Conservation (phyloP, 305 asterid genomes). For the Petunia hybrid region DNA sequence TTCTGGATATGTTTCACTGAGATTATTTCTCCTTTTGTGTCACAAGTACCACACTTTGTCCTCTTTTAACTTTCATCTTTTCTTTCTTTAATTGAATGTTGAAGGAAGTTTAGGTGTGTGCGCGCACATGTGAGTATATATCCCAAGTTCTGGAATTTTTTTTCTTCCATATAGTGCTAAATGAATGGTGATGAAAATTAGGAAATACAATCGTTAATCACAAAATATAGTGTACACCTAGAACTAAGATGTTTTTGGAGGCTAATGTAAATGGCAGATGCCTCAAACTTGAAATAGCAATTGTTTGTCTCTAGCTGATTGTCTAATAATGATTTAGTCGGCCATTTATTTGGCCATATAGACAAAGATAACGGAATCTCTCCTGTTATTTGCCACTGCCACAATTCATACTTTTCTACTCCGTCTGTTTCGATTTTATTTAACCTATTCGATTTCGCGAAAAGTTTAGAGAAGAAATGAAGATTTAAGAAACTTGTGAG, state of each 20-base stretch:
- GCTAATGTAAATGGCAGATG: not conserved
- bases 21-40: not conserved
- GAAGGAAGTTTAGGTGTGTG: not conserved
- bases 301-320: not conserved
- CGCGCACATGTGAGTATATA: no score
- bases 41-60: conserved; percentile 5
- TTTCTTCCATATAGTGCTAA: not conserved
- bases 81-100: not conserved
- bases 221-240: not conserved
- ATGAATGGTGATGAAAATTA: not conserved
- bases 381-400: no score
- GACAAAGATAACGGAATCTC: no score
- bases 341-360: no score
- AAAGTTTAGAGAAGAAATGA: no score
- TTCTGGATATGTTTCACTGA: no score
- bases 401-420: no score
- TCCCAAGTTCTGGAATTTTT: not conserved
- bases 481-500: no score
- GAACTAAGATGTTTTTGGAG: not conserved
- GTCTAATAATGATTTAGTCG: not conserved
- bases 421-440: no score
- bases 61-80: not conserved
- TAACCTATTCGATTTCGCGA: no score
- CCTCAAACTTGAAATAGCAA: not conserved
- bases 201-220: conserved; percentile 13